Evolutionary conservation across 345 rosid species (phyloP), one percentile per base, ranked within the genome.

Genomic region (Stellera chamaejasme): DNA sequence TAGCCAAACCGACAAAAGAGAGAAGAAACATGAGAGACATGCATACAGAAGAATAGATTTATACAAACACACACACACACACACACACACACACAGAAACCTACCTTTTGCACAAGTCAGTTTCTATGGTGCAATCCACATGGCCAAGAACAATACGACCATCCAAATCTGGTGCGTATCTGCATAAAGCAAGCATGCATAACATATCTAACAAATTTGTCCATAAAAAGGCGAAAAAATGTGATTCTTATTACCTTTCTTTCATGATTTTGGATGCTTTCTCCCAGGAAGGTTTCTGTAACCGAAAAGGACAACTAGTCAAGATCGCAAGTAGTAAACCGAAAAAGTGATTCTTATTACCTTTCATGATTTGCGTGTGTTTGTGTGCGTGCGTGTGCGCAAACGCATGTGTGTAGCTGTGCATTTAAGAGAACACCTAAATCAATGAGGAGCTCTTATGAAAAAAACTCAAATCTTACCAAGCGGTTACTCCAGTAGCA

Each of bases 281-380:
- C 76, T 90, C 97, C 97, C 97, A 90, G 26, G 97, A 84, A 56
- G 95, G 93, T 84, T 86, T 90, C 97, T 90, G 84, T 56, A 39
- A 78, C 55, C 67, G 56, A 61, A 58, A 26, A 48, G 57, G 48
- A 32, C 5, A 32, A 32, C 7, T 32, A 8, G 5, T 32, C 9
- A 32, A 64, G 63, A 32, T 48, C 43, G 9, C 39, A 32, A 32
- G 9, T 32, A 32, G n/a, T n/a, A n/a, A n/a, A n/a, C n/a, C n/a
- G n/a, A n/a, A n/a, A n/a, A n/a, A n/a, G n/a, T n/a, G n/a, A n/a
- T n/a, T n/a, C n/a, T n/a, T n/a, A n/a, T n/a, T n/a, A n/a, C n/a
- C n/a, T n/a, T n/a, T n/a, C n/a, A n/a, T n/a, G n/a, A n/a, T n/a
- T n/a, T n/a, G n/a, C n/a, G n/a, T n/a, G n/a, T n/a, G n/a, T n/a